Evolutionary conservation across 208 protist genomes (phyloP).

Genomic region (Acanthamoeba healyi): DNA sequence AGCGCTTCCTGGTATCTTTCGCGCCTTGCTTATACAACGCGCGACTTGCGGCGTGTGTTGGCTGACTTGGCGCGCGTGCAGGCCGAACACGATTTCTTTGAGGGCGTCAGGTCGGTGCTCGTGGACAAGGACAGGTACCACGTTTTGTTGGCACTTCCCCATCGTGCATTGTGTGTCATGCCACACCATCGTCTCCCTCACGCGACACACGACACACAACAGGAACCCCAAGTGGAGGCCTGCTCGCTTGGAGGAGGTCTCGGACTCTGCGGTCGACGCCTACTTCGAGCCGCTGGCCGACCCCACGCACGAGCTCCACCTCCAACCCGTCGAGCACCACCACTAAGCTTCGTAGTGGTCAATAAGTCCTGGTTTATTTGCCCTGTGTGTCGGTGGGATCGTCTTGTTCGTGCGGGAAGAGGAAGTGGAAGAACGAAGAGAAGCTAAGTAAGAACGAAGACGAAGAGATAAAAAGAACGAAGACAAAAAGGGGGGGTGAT

Average conservation of each 20-base stretch:
- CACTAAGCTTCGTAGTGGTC: background rate
- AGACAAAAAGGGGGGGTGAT: background rate
- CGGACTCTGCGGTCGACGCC: background rate
- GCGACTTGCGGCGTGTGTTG: background rate
- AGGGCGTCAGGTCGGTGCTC: slow-evolving; percentile 84
- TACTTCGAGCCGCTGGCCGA: slow-evolving; percentile 39
- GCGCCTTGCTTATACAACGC: background rate
- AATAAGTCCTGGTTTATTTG: too few species aligned
- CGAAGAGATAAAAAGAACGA: too few species aligned
- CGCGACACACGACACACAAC: background rate
- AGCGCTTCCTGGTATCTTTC: slow-evolving; percentile 73
- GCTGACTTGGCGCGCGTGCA: background rate
- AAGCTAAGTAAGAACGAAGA: too few species aligned
- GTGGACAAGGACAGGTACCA: slow-evolving; percentile 83
- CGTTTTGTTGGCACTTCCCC: too few species aligned
- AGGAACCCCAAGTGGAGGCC: slow-evolving; percentile 38
- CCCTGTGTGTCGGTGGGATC: too few species aligned
- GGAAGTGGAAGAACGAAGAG: too few species aligned
- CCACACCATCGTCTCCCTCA: background rate
- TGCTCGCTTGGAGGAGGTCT: background rate
- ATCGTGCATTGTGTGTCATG: background rate
- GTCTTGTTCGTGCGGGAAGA: too few species aligned
- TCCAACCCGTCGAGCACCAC: background rate
- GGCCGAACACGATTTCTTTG: slow-evolving; percentile 75
- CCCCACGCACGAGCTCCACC: background rate